phyloP scores from a whole-genome alignment of 495 filamentous ascomycete species.

The Apodospora peruviana region DNA sequence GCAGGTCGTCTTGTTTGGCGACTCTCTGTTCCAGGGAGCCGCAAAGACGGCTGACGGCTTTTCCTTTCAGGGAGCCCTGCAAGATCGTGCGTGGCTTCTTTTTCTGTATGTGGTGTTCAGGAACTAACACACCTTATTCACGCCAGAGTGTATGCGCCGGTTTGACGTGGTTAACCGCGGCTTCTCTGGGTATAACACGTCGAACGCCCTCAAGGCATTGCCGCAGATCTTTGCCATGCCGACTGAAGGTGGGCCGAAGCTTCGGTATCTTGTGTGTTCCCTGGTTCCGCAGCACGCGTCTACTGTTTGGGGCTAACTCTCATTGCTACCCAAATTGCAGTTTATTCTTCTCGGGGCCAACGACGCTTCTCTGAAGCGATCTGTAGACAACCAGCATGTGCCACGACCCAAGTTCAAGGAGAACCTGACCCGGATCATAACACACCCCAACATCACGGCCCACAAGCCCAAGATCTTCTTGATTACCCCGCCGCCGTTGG shows the following conservation, averaged over 20 bases:
- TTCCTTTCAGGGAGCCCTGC: slow-evolving; percentile 64
- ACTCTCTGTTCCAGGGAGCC: slow-evolving; percentile 68
- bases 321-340: slow-evolving; percentile 35
- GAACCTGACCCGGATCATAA: slow-evolving; percentile 65
- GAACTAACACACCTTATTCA: neutral
- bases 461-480: slow-evolving; percentile 71
- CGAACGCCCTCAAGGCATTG: slow-evolving; percentile 36
- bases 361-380: slow-evolving; percentile 62
- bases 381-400: slow-evolving; percentile 61
- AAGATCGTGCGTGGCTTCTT: slow-evolving; percentile 51
- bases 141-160: slow-evolving; percentile 34
- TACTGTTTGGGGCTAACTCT: too few relatives aligned
- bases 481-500: slow-evolving; percentile 72
- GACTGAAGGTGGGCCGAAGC: slow-evolving; percentile 45
- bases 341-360: slow-evolving; percentile 84
- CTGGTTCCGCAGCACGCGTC: neutral
- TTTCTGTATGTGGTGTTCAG: slow-evolving; percentile 1
- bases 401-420: slow-evolving; percentile 63
- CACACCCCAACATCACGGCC: slow-evolving; percentile 58
- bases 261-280: slow-evolving; percentile 58
- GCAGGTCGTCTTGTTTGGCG: slow-evolving; percentile 76
- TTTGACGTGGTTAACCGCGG: slow-evolving; percentile 47
- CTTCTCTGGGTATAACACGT: slow-evolving; percentile 45
- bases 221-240: slow-evolving; percentile 38
- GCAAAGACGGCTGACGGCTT: slow-evolving; percentile 56